Percentiles rank a stretch among this genome's conserved stretches.
These are phyloP conservation scores for Trypanosoma platydactyli DNA, from an alignment of 208 protist genomes.

Conservation along the genomic window DNA sequence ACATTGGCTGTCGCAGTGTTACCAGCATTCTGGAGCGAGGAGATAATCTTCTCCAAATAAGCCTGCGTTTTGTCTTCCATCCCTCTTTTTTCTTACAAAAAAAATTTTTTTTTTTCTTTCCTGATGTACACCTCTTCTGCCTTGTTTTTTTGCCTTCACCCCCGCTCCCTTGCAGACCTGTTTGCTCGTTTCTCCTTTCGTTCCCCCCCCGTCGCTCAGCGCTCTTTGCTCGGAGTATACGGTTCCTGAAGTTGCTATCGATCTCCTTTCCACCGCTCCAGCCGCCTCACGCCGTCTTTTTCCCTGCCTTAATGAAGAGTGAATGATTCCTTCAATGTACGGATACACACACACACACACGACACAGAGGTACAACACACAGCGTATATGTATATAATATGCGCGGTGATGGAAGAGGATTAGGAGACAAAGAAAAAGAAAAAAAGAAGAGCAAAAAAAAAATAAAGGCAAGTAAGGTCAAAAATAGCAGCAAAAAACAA, in stretches of 20 bases:
- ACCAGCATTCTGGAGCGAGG: conserved; percentile 33
- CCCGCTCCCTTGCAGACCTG: no score
- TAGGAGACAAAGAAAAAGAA: no score
- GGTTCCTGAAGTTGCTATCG: neutral
- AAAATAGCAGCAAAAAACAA: neutral
- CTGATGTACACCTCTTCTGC: neutral
- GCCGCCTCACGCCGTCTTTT: neutral
- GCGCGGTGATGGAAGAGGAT: no score
- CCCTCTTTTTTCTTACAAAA: neutral
- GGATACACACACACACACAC: neutral
- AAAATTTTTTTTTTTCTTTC: neutral
- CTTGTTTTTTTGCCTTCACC: no score
- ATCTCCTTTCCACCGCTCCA: neutral
- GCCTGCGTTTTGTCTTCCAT: conserved; percentile 40
- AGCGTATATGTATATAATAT: neutral
- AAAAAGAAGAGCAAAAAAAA: no score
- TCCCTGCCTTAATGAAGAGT: conserved; percentile 10
- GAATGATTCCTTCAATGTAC: neutral
- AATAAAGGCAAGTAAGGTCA: neutral
- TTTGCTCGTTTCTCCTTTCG: neutral
- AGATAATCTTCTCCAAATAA: conserved; percentile 55
- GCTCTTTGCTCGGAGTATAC: no score
- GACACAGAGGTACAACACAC: neutral
- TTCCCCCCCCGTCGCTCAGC: neutral
- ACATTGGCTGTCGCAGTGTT: conserved; percentile 41